These are phyloP conservation scores for Coemansia sp. DNA, from an alignment of 192 early-diverging fungal species.

Conservation along the genomic window DNA sequence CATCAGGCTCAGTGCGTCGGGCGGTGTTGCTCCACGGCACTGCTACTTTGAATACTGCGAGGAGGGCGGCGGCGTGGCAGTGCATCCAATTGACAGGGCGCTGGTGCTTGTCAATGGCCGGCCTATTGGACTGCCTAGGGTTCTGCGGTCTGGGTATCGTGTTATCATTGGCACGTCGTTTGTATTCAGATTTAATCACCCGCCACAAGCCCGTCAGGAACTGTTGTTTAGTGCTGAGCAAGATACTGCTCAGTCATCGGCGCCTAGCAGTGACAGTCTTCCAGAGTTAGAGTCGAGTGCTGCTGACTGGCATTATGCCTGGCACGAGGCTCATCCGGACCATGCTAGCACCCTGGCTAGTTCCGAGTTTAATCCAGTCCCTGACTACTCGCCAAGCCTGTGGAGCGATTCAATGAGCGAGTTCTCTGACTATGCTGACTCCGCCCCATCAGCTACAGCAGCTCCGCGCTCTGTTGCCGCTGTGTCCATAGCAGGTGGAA, in stretches of 20 bases:
- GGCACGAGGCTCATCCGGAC: slow-evolving; percentile 64
- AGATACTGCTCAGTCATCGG: slow-evolving; percentile 9
- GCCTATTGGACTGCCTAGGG: slow-evolving; percentile 60
- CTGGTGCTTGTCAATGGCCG: slow-evolving; percentile 82
- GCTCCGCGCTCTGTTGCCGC: not conserved
- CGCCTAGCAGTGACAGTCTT: slow-evolving; percentile 35
- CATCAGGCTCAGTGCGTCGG: slow-evolving; percentile 63
- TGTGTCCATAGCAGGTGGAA: not conserved
- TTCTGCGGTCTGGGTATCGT: slow-evolving; percentile 72
- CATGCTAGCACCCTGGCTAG: not conserved
- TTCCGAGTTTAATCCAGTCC: not conserved
- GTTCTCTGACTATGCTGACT: slow-evolving; percentile 14
- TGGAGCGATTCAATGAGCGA: slow-evolving; percentile 51
- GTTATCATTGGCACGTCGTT: slow-evolving; percentile 80
- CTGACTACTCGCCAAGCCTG: slow-evolving; percentile 20
- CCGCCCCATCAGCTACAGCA: not conserved
- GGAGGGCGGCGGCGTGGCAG: slow-evolving; percentile 54
- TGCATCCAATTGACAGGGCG: slow-evolving; percentile 61
- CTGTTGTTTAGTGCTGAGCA: slow-evolving; percentile 18
- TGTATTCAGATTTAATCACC: slow-evolving; percentile 86
- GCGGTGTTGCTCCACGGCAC: slow-evolving; percentile 67
- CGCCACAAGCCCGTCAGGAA: slow-evolving; percentile 68
- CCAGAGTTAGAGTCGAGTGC: slow-evolving; percentile 27
- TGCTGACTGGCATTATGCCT: slow-evolving; percentile 79
- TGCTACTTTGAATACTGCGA: slow-evolving; percentile 73